phyloP scores from a whole-genome alignment of 2,329 filamentous ascomycete genomes.

The Emergomyces pasteurianus region DNA sequence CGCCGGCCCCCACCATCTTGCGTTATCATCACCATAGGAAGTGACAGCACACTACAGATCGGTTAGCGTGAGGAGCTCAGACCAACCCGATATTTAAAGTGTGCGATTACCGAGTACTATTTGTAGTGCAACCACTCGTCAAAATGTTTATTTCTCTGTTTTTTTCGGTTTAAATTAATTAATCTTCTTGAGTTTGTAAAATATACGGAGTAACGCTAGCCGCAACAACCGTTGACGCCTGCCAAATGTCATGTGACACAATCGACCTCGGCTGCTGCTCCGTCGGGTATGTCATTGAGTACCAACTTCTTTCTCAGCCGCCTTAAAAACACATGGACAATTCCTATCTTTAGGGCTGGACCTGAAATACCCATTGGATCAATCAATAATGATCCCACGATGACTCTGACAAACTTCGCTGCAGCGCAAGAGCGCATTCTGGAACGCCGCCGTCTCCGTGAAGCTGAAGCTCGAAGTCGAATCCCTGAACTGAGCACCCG shows the following conservation, averaged over 20 bases:
- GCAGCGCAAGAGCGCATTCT: constrained; percentile 79
- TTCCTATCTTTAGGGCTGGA: not conserved
- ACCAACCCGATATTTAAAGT: not conserved
- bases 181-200: too few species aligned
- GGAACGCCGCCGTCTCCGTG: constrained; percentile 65
- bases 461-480: constrained; percentile 50
- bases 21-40: not conserved
- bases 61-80: not conserved
- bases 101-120: not conserved
- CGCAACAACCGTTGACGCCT: too few species aligned
- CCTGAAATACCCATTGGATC: not conserved
- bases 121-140: not conserved
- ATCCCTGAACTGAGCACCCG: constrained; percentile 37
- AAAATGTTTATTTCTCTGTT: not conserved
- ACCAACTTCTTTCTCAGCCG: not conserved
- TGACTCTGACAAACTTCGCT: constrained; percentile 61
- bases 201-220: too few species aligned
- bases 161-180: not conserved
- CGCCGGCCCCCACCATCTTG: not conserved
- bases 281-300: not conserved
- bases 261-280: not conserved
- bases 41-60: not conserved
- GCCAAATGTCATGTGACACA: constrained; percentile 1
- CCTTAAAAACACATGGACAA: not conserved
- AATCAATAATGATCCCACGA: constrained; percentile 27